phyloP scores from a whole-genome alignment of 495 filamentous ascomycete genomes.

The Penicillium silybi region DNA sequence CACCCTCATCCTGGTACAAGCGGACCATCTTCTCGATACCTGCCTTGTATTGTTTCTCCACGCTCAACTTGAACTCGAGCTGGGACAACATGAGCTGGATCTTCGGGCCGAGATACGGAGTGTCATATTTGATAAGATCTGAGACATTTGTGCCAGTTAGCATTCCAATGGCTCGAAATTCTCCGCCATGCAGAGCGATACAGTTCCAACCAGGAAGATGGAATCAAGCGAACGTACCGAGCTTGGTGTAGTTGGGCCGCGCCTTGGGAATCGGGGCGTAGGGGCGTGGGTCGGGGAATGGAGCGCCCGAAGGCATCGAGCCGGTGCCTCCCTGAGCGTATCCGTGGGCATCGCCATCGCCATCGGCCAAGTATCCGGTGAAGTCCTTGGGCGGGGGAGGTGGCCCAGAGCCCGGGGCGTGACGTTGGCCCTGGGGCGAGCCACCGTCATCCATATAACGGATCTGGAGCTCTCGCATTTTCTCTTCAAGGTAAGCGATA shows the following conservation, averaged over 20 bases:
- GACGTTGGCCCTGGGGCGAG: constrained; percentile 35
- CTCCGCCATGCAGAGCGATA: not conserved
- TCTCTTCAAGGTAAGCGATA: constrained; percentile 89
- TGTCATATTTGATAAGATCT: constrained; percentile 99
- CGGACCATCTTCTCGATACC: constrained; percentile 99
- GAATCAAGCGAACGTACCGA: constrained; percentile 59
- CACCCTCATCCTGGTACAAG: constrained; percentile 96
- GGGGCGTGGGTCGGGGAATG: constrained; percentile 72
- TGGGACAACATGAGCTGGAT: constrained; percentile 99
- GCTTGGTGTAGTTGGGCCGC: constrained; percentile 89
- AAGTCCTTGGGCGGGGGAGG: constrained; percentile 66
- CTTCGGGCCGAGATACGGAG: constrained; percentile 87
- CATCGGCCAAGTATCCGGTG: constrained; percentile 42
- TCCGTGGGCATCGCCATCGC: constrained; percentile 43
- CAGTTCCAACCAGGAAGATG: not conserved
- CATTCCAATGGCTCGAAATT: constrained; percentile 13
- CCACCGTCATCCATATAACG: constrained; percentile 53
- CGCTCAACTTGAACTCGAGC: constrained; percentile 96
- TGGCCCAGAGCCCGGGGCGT: constrained; percentile 34
- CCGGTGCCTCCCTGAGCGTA: constrained; percentile 57
- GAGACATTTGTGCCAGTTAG: constrained; percentile 10
- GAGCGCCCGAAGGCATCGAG: constrained; percentile 78
- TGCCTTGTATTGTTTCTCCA: constrained; percentile 98
- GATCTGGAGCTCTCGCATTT: constrained; percentile 82
- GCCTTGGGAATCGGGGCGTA: constrained; percentile 64